Evolutionary conservation across 2,329 filamentous ascomycete genomes (phyloP), one percentile per base, ranked within the genome.

Genomic region (Fusarium acutatum): DNA sequence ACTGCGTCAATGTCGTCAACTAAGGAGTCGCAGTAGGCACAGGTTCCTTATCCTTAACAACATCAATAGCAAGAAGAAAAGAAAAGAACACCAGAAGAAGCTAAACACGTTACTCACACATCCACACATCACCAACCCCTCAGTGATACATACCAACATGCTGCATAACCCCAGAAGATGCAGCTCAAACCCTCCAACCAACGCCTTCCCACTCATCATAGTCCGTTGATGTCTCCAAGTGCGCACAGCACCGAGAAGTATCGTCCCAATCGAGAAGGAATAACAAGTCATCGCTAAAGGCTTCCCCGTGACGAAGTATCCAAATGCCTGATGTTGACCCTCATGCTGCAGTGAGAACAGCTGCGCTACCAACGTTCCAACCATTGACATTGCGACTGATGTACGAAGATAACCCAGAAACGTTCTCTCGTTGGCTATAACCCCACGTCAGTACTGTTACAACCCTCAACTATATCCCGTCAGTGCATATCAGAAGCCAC

Each of bases 361-460:
- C 77, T 94, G 92, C 0, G 91, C 89, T 34, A 92, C 86, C 7
- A 89, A 75, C 6, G 92, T 88, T 24, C 92, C 91, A 26, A 90
- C 83, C 82, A 93, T 91, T 20, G 91, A 90, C 43, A 94, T 84
- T n/a, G 88, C 86, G 41, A 93, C 82, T 1, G 91, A 93, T 4
- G 92, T 94, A 26, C 92, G 88, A 35, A 94, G 86, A 80, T 94
- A 94, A 35, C 88, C 91, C 24, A 95, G 88, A 78, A 92, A 95
- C 24, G 92, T 95, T 64, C 92, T 86, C 81, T 95, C 92, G 61
- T 94, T 87, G 41, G 93, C 92, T 94, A 41, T 14, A 34, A 40
- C 32, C 20, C 26, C 59, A 47, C 30, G 40, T 72, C 41, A 72
- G 69, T 34, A 41, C 17, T 26, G 32, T 46, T 5, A 24, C 37